Conservation (phyloP, 1,284 basidiomycete species). For the Irpex sp. region DNA sequence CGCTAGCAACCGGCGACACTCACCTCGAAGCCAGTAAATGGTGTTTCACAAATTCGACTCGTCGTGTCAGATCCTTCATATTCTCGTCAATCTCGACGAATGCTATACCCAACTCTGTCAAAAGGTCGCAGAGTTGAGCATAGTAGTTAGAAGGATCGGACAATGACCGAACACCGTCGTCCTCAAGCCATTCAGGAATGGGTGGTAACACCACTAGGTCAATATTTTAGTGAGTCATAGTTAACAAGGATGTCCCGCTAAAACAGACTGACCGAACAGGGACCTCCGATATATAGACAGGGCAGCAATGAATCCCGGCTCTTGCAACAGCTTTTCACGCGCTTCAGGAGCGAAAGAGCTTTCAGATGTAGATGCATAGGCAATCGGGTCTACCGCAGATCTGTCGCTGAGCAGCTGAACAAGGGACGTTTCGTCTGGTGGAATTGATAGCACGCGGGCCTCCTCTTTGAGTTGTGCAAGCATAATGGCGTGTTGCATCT, state of each 20-base stretch:
- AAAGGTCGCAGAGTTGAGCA: constrained; percentile 33
- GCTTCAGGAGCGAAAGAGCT: constrained; percentile 33
- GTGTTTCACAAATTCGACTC: constrained; percentile 21
- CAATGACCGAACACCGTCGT: constrained; percentile 57
- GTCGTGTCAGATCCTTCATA: constrained; percentile 30
- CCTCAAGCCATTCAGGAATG: constrained; percentile 53
- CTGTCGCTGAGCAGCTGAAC: constrained; percentile 55
- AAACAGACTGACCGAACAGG: constrained; percentile 29
- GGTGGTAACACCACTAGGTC: constrained; percentile 46
- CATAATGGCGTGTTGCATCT: constrained; percentile 63
- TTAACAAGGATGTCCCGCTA: neutral
- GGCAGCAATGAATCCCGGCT: constrained; percentile 36
- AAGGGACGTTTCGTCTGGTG: constrained; percentile 13
- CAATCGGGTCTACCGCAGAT: constrained; percentile 58
- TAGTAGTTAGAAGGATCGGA: constrained; percentile 45
- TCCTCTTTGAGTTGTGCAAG: constrained; percentile 48
- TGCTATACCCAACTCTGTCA: constrained; percentile 42
- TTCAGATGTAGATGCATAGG: constrained; percentile 49
- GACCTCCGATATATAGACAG: constrained; percentile 40
- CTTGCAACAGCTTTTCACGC: constrained; percentile 31
- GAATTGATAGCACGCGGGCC: constrained; percentile 20
- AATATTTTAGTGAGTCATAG: neutral
- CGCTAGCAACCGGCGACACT: neutral
- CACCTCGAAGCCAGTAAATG: constrained; percentile 1
- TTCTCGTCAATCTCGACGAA: constrained; percentile 45